These are phyloP conservation scores for Thielaviopsis populi DNA, from an alignment of 2,329 filamentous ascomycete genomes.

Conservation along the genomic window DNA sequence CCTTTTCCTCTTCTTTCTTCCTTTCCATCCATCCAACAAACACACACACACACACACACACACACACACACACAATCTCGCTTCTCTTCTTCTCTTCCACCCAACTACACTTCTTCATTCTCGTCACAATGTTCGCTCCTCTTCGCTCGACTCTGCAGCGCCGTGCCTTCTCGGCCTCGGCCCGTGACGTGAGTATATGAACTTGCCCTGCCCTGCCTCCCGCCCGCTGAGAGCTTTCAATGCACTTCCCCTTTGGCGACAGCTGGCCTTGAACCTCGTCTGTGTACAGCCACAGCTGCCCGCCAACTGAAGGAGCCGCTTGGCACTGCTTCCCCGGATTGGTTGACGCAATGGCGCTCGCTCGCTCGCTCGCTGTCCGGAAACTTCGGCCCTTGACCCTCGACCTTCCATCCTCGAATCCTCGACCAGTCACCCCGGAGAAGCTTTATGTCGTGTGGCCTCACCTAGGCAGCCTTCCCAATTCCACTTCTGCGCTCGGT, in stretches of 20 bases:
- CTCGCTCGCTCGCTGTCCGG: not conserved
- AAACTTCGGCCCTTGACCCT: too few relatives aligned
- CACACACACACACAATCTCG: slow-evolving; percentile 18
- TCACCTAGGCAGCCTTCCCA: not conserved
- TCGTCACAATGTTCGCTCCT: slow-evolving; percentile 52
- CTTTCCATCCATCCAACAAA: not conserved
- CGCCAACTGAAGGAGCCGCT: not conserved
- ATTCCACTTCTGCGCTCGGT: not conserved
- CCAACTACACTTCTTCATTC: slow-evolving; percentile 15
- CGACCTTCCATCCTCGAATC: too few relatives aligned
- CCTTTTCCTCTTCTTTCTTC: slow-evolving; percentile 1
- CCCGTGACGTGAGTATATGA: slow-evolving; percentile 52
- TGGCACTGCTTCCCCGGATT: slow-evolving; percentile 8
- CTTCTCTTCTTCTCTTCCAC: slow-evolving; percentile 19
- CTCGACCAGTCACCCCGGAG: not conserved
- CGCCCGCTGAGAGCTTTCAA: not conserved
- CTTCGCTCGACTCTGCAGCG: slow-evolving; percentile 48
- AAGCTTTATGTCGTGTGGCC: not conserved
- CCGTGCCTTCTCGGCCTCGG: slow-evolving; percentile 68
- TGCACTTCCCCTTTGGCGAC: not conserved
- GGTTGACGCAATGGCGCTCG: not conserved
- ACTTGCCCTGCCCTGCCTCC: not conserved
- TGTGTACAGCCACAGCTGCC: not conserved
- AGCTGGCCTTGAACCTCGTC: not conserved
- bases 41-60: slow-evolving; percentile 17